Base-by-base conservation (phyloP, 768 basidiomycete genomes). In the Favolaschia claudopus region DNA sequence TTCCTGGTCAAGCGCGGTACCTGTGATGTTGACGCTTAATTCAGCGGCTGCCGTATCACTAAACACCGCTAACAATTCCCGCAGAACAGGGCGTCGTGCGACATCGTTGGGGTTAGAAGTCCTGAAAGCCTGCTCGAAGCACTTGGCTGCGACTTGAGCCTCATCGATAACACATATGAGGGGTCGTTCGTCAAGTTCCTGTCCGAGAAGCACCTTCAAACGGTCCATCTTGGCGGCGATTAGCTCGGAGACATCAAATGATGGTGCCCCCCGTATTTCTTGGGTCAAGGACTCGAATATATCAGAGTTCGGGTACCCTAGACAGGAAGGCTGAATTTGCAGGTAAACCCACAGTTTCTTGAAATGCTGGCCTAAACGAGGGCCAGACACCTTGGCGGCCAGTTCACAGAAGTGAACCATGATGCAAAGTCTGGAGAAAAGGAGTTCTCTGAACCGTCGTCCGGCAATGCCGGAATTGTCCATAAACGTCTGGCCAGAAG, bases 151-250 rank as follows among this genome's bases (percentile, higher is more conserved):
- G 42, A 75, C 71, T 57, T 82, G 79, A 12, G 78, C 79, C 66
- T 82, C 79, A 44, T 82, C 80, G 10, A 82, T 70, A 15, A 82
- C 74, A 55, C 77, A 79, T 63, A 80, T 81, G 22, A 82, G 58
- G 7, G 79, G 77, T 6, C 70, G 73, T 50, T 72, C n/a, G n/a
- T n/a, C n/a, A n/a, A n/a, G n/a, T n/a, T n/a, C n/a, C n/a, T n/a
- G n/a, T n/a, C n/a, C n/a, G n/a, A n/a, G n/a, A n/a, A n/a, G n/a
- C n/a, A n/a, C n/a, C n/a, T n/a, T n/a, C n/a, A n/a, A n/a, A n/a
- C n/a, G n/a, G n/a, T 27, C 15, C 43, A n/a, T n/a, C n/a, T n/a
- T n/a, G n/a, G n/a, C n/a, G n/a, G n/a, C 44, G 45, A 59, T 56
- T 3, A 64, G 27, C n/a, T n/a, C n/a, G n/a, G 48, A 31, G 6